These are phyloP conservation scores for Turritis glabra DNA, from an alignment of 345 rosid genomes.

Conservation along the genomic window DNA sequence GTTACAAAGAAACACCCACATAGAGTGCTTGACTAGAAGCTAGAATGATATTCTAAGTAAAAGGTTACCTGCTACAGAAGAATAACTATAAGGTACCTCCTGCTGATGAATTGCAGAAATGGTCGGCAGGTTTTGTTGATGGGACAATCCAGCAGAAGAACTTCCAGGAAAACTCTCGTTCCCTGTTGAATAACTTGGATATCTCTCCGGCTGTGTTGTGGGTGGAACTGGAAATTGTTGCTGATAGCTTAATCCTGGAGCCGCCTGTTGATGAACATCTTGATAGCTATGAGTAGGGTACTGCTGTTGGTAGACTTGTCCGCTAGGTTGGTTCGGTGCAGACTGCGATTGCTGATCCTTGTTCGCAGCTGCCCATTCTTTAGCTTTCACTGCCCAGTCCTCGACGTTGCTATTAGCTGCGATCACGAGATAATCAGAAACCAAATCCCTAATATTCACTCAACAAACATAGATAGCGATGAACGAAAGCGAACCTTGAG, in stretches of 20 bases:
- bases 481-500: conserved; percentile 42
- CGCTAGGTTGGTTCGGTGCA: conserved; percentile 46
- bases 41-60: conserved; percentile 56
- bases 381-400: conserved; percentile 98
- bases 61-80: conserved; percentile 98
- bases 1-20: conserved; percentile 21
- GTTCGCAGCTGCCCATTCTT: conserved; percentile 81
- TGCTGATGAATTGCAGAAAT: conserved; percentile 83
- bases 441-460: conserved; percentile 12
- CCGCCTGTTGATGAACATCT: conserved; percentile 57
- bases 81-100: conserved; percentile 99
- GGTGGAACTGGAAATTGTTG: conserved; percentile 63
- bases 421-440: conserved; percentile 26
- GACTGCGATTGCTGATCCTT: conserved; percentile 59
- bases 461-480: conserved; percentile 7
- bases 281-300: conserved; percentile 59
- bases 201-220: conserved; percentile 52
- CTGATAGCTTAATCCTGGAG: conserved; percentile 53
- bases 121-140: conserved; percentile 50
- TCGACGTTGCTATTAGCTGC: conserved; percentile 60
- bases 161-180: conserved; percentile 54
- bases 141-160: conserved; percentile 43
- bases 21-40: conserved; percentile 54
- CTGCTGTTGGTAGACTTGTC: conserved; percentile 57
- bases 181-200: conserved; percentile 41